These are phyloP conservation scores for Arthrobotrys iridis DNA, from an alignment of 2,329 filamentous ascomycete genomes.

Conservation along the genomic window DNA sequence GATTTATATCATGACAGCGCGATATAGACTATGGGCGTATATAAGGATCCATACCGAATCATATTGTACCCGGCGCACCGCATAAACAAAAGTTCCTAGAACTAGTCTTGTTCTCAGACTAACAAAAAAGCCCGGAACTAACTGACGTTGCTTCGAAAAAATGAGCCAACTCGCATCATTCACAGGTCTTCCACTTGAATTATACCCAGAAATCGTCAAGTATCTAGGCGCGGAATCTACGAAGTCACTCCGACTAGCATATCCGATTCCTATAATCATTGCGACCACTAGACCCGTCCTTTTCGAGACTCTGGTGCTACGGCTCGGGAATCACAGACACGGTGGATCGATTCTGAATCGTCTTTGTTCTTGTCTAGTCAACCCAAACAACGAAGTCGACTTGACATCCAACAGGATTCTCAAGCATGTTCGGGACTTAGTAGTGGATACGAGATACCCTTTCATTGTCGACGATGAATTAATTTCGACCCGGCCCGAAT, in stretches of 20 bases:
- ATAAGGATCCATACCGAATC: too few species aligned
- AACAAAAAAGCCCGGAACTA: too few species aligned
- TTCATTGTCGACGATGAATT: neutral
- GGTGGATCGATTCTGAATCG: neutral
- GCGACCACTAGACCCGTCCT: neutral
- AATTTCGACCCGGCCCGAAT: neutral
- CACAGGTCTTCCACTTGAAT: neutral
- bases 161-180: neutral
- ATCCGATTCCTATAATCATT: neutral
- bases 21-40: too few species aligned
- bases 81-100: too few species aligned
- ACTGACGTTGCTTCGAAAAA: too few species aligned
- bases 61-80: too few species aligned
- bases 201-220: neutral
- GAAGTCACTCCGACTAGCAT: constrained; percentile 5
- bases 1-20: too few species aligned
- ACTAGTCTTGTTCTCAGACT: too few species aligned
- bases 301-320: constrained; percentile 15
- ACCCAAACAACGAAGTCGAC: neutral
- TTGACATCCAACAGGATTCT: neutral
- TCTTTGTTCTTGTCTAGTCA: neutral
- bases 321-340: constrained; percentile 8
- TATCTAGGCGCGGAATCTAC: constrained; percentile 1
- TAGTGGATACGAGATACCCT: constrained; percentile 14
- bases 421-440: neutral